phyloP scores from a whole-genome alignment of 306 rosid species.

The Gastrolobium bilobum region DNA sequence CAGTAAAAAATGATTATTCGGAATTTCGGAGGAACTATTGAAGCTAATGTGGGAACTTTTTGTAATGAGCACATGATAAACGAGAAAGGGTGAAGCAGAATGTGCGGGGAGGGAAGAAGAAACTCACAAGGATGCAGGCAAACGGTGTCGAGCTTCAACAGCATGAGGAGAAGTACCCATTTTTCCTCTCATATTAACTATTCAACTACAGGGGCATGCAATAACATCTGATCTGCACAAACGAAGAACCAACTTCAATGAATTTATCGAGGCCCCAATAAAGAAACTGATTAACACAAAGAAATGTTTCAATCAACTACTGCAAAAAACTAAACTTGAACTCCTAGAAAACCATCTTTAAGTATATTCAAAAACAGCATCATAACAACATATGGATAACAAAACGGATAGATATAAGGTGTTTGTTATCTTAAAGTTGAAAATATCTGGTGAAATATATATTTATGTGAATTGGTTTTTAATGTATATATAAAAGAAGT shows the following conservation, averaged over 20 bases:
- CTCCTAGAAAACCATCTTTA: conserved; percentile 24
- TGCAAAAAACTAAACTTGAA: not conserved
- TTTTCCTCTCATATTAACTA: conserved; percentile 60
- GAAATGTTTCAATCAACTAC: not conserved
- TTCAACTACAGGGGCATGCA: conserved; percentile 53
- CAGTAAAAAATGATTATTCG: not conserved
- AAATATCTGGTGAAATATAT: not conserved
- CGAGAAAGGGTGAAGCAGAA: not conserved
- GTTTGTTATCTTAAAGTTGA: not conserved
- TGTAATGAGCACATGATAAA: not conserved
- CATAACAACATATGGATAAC: not conserved
- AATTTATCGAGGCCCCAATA: not conserved
- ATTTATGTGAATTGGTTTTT: not conserved
- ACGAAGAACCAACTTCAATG: not conserved
- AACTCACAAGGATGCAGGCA: conserved; percentile 80
- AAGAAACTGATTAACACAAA: not conserved
- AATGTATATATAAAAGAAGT: not conserved
- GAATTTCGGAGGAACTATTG: not conserved
- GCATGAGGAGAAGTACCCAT: conserved; percentile 76
- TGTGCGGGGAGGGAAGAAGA: not conserved
- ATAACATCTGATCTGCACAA: conserved; percentile 57
- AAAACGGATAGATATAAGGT: no score
- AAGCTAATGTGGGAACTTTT: not conserved
- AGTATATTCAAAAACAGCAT: not conserved
- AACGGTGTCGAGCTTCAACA: conserved; percentile 72